phyloP scores from a whole-genome alignment of 1,284 basidiomycete genomes.

The Ceratobasidium sp. region DNA sequence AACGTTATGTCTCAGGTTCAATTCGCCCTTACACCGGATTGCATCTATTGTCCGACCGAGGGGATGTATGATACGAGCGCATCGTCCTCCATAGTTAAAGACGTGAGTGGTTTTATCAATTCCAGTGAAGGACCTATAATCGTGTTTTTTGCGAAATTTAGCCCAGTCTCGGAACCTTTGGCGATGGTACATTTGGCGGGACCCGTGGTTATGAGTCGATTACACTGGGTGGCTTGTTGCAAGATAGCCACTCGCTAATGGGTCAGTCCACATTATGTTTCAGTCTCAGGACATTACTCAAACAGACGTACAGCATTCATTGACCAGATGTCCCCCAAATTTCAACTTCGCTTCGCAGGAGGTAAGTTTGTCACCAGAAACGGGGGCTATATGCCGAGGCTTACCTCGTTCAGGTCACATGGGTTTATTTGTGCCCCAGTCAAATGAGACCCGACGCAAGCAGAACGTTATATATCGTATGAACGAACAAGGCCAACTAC shows the following conservation, averaged over 20 bases:
- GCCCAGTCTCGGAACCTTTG: constrained; percentile 6
- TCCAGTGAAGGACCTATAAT: neutral
- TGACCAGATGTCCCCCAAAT: constrained; percentile 21
- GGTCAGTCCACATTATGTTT: neutral
- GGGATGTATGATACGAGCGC: constrained; percentile 25
- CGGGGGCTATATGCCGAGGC: neutral
- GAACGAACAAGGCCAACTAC: constrained; percentile 26
- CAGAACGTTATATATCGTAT: constrained; percentile 19
- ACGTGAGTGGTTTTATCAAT: neutral
- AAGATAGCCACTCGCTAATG: constrained; percentile 8
- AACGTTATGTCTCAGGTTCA: neutral
- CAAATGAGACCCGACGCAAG: constrained; percentile 16
- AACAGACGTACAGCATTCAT: constrained; percentile 1
- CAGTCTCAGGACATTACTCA: neutral
- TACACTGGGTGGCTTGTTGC: constrained; percentile 29
- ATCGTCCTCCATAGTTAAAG: constrained; percentile 1
- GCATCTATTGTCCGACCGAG: constrained; percentile 26
- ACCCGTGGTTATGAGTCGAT: constrained; percentile 27
- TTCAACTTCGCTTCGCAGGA: constrained; percentile 9
- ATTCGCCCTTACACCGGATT: constrained; percentile 31
- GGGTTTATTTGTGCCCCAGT: constrained; percentile 22
- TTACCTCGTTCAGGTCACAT: constrained; percentile 25
- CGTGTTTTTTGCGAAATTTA: neutral
- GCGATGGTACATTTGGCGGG: constrained; percentile 7
- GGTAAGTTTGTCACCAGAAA: neutral